phyloP scores from a whole-genome alignment of 2,329 filamentous ascomycete species.

The Huntiella savannae region DNA sequence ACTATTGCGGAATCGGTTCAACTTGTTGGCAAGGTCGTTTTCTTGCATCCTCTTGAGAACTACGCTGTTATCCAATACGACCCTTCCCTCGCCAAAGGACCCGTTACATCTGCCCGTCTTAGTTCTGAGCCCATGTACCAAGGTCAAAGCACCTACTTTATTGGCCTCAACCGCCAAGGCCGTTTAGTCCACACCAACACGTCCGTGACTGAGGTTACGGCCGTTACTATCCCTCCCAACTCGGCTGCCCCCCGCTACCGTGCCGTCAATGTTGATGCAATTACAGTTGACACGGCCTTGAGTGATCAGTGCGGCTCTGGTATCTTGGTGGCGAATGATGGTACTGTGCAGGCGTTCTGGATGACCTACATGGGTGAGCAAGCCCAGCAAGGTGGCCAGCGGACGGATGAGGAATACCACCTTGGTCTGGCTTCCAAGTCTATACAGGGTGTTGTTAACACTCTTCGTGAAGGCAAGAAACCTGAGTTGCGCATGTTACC shows the following conservation, averaged over 20 bases:
- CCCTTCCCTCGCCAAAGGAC: conserved; percentile 76
- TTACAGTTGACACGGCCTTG: conserved; percentile 86
- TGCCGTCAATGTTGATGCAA: conserved; percentile 88
- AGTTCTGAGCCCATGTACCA: conserved; percentile 71
- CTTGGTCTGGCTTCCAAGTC: conserved; percentile 79
- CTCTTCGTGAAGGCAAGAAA: conserved; percentile 61
- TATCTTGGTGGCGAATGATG: conserved; percentile 74
- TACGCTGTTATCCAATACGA: conserved; percentile 94
- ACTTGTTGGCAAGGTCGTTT: conserved; percentile 82
- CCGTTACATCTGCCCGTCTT: conserved; percentile 73
- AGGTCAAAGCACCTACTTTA: conserved; percentile 85
- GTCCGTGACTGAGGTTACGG: conserved; percentile 89
- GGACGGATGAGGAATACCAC: conserved; percentile 91
- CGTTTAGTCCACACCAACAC: conserved; percentile 87
- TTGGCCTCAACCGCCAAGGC: conserved; percentile 94
- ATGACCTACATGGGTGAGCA: conserved; percentile 91
- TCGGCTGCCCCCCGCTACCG: conserved; percentile 80
- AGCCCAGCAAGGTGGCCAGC: conserved; percentile 38
- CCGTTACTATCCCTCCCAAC: conserved; percentile 89
- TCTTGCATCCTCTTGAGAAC: conserved; percentile 91
- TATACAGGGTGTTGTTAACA: conserved; percentile 67
- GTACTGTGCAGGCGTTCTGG: conserved; percentile 89
- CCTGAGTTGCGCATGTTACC: conserved; percentile 80
- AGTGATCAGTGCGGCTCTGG: conserved; percentile 86
- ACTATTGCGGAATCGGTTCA: conserved; percentile 95